Evolutionary conservation across 2,329 filamentous ascomycete genomes (phyloP).

Genomic region (Colletotrichum spinosum): DNA sequence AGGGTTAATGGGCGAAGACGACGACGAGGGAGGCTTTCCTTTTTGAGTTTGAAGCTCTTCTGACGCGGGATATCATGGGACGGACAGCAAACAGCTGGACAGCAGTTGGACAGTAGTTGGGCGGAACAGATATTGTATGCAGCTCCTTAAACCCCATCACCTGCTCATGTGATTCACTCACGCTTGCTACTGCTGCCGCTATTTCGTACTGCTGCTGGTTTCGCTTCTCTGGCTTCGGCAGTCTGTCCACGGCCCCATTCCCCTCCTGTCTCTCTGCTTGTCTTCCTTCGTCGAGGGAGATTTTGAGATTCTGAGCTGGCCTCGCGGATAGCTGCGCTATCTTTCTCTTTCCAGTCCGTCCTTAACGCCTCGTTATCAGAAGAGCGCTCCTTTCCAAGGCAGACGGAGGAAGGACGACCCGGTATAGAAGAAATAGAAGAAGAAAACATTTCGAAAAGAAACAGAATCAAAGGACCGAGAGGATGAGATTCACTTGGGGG

Average conservation of each 20-base stretch:
- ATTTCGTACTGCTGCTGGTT: background rate
- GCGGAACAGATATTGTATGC: background rate
- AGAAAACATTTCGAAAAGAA: background rate
- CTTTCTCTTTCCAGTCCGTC: conserved; percentile 12
- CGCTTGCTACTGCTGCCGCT: background rate
- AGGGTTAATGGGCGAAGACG: too few species aligned
- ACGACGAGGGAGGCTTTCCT: too few species aligned
- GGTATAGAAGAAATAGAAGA: too few species aligned
- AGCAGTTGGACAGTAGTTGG: too few species aligned
- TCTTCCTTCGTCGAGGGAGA: too few species aligned
- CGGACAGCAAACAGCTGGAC: too few species aligned
- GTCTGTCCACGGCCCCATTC: conserved; percentile 17
- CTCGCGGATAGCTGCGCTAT: conserved; percentile 36
- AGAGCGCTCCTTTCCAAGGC: background rate
- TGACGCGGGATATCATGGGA: too few species aligned
- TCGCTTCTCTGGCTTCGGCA: conserved; percentile 13
- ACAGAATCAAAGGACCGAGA: background rate
- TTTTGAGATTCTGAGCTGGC: conserved; percentile 34
- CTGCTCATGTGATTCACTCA: conserved; percentile 15
- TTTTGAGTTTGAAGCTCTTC: conserved; percentile 8
- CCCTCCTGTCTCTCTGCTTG: conserved; percentile 18
- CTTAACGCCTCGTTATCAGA: background rate
- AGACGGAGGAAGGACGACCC: too few species aligned
- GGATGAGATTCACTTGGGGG: conserved; percentile 31
- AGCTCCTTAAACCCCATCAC: conserved; percentile 16